Conservation (phyloP, 176 grass and related monocot genomes). For the Paspalum notatum region DNA sequence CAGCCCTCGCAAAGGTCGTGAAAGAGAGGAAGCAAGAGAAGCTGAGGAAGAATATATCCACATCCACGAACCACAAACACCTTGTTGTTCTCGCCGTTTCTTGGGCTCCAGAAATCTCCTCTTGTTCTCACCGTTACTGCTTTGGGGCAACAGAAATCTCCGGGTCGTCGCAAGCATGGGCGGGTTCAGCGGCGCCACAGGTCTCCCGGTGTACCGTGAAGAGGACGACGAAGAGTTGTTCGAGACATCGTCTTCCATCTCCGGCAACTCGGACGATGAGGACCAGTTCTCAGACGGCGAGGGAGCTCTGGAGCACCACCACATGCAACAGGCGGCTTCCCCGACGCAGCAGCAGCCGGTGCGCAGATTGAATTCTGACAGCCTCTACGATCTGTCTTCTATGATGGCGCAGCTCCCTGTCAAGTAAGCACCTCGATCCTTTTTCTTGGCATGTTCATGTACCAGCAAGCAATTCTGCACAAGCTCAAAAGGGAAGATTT, state of each 20-base stretch:
- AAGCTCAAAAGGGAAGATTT: neutral
- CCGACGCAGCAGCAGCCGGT: neutral
- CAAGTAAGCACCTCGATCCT: conserved; percentile 55
- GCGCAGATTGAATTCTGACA: conserved; percentile 40
- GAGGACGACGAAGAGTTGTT: conserved; percentile 58
- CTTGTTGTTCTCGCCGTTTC: too few relatives aligned
- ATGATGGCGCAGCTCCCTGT: conserved; percentile 61
- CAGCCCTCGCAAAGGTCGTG: conserved; percentile 25
- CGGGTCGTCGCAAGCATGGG: conserved; percentile 7
- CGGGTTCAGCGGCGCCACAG: conserved; percentile 36
- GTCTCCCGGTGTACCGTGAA: conserved; percentile 41
- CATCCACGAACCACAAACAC: conserved; percentile 25
- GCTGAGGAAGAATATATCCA: conserved; percentile 40
- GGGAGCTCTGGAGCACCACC: conserved; percentile 25
- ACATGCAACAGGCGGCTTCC: conserved; percentile 28
- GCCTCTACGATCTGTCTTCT: conserved; percentile 65
- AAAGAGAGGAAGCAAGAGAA: conserved; percentile 28
- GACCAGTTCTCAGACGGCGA: conserved; percentile 48
- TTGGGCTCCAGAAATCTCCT: neutral
- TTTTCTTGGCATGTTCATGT: too few relatives aligned
- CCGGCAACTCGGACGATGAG: conserved; percentile 43
- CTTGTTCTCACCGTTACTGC: conserved; percentile 4
- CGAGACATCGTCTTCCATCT: conserved; percentile 70
- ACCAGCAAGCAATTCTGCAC: neutral
- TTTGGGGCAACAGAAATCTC: conserved; percentile 20